Evolutionary conservation across 2,329 filamentous ascomycete genomes (phyloP).

Genomic region (Colletotrichum salicis): DNA sequence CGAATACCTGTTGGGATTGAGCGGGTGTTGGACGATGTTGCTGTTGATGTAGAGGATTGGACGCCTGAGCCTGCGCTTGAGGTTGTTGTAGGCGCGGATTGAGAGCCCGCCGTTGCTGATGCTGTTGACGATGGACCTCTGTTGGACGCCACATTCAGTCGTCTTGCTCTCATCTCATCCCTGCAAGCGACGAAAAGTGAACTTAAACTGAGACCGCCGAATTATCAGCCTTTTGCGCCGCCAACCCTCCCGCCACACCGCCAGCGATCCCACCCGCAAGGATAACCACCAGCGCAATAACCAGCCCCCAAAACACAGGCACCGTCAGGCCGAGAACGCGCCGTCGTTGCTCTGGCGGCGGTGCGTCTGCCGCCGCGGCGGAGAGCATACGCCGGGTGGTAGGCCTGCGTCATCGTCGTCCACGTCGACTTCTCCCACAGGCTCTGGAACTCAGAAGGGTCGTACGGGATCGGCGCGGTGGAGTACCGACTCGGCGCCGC

Average conservation of each 20-base stretch:
- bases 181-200: background rate
- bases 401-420: background rate
- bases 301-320: conserved; percentile 35
- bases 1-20: background rate
- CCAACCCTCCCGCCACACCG: conserved; percentile 37
- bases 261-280: conserved; percentile 36
- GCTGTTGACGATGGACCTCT: background rate
- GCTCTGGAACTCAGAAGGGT: background rate
- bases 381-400: background rate
- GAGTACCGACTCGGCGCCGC: conserved; percentile 1
- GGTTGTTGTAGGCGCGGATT: background rate
- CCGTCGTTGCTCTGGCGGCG: background rate
- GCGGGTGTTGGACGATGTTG: background rate
- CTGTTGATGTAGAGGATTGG: background rate
- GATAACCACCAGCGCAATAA: conserved; percentile 33
- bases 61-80: background rate
- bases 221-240: conserved; percentile 27
- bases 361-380: background rate
- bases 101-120: background rate
- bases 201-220: background rate
- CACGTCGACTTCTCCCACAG: background rate
- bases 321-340: conserved; percentile 37
- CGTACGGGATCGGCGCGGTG: conserved; percentile 10
- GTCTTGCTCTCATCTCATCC: background rate
- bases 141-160: background rate